phyloP scores from a whole-genome alignment of 2,329 filamentous ascomycete species.

The Dendrostoma leiphaemia region DNA sequence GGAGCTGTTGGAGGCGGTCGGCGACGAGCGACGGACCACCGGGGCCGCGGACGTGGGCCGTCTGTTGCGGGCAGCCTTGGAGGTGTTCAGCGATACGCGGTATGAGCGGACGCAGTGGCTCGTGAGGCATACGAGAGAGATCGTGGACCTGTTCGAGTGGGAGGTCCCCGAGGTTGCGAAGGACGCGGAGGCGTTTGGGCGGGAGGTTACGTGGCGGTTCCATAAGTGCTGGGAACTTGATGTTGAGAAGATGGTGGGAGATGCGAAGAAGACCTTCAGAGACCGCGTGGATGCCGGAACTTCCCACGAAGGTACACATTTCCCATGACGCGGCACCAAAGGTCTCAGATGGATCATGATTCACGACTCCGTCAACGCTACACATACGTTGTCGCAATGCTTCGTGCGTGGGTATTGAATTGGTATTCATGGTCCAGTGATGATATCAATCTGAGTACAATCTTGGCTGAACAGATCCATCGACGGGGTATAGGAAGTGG shows the following conservation, averaged over 20 bases:
- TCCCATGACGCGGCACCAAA: neutral
- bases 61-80: constrained; percentile 29
- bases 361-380: too few relatives aligned
- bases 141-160: constrained; percentile 40
- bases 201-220: constrained; percentile 34
- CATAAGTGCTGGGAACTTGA: constrained; percentile 38
- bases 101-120: constrained; percentile 42
- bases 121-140: constrained; percentile 36
- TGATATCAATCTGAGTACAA: neutral
- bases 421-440: neutral
- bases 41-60: neutral
- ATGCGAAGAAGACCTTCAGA: constrained; percentile 13
- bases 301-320: neutral
- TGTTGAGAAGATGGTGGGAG: constrained; percentile 30
- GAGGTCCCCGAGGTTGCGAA: constrained; percentile 25
- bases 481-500: constrained; percentile 12
- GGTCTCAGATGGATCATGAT: too few relatives aligned
- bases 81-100: constrained; percentile 35
- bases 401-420: too few relatives aligned
- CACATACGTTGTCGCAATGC: too few relatives aligned
- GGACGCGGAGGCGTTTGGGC: constrained; percentile 35
- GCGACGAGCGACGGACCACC: neutral
- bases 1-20: constrained; percentile 28
- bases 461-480: neutral
- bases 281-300: neutral